These are phyloP conservation scores for Phytophthora sp. DNA, from an alignment of 352 stramenopile species.

Conservation along the genomic window DNA sequence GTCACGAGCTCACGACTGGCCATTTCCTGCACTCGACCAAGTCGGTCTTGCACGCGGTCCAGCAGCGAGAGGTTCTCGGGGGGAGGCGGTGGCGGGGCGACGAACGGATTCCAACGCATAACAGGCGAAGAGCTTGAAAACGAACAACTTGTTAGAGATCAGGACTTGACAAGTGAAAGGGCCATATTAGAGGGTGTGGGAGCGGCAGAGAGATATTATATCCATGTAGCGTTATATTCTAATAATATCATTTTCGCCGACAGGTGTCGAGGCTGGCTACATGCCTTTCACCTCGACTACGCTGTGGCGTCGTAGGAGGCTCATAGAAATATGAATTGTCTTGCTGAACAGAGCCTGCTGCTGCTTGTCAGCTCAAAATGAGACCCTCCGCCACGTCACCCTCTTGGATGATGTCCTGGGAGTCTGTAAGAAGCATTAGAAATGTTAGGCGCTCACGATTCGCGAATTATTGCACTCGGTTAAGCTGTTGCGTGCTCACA, in stretches of 20 bases:
- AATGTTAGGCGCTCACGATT: neutral
- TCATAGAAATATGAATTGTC: too few species aligned
- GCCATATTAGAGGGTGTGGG: too few species aligned
- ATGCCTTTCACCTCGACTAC: too few species aligned
- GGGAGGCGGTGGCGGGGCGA: slow-evolving; percentile 17
- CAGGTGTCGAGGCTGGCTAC: too few species aligned
- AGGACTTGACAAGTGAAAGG: too few species aligned
- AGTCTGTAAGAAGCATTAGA: slow-evolving; percentile 34
- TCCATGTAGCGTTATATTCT: too few species aligned
- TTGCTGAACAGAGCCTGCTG: too few species aligned
- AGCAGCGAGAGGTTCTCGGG: slow-evolving; percentile 36
- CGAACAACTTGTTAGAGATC: too few species aligned
- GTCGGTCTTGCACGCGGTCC: slow-evolving; percentile 28
- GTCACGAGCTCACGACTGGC: slow-evolving; percentile 23
- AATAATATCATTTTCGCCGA: too few species aligned
- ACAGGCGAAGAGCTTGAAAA: neutral
- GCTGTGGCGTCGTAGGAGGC: too few species aligned
- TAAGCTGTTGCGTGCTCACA: neutral
- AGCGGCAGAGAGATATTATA: too few species aligned
- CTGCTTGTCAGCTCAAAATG: slow-evolving; percentile 64
- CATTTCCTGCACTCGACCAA: slow-evolving; percentile 31
- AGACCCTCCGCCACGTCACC: slow-evolving; percentile 61
- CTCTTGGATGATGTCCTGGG: slow-evolving; percentile 69
- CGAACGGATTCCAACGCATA: slow-evolving; percentile 35
- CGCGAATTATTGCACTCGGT: slow-evolving; percentile 8